phyloP scores from a whole-genome alignment of 2,329 filamentous ascomycete species.

The Teratosphaeria destructans region DNA sequence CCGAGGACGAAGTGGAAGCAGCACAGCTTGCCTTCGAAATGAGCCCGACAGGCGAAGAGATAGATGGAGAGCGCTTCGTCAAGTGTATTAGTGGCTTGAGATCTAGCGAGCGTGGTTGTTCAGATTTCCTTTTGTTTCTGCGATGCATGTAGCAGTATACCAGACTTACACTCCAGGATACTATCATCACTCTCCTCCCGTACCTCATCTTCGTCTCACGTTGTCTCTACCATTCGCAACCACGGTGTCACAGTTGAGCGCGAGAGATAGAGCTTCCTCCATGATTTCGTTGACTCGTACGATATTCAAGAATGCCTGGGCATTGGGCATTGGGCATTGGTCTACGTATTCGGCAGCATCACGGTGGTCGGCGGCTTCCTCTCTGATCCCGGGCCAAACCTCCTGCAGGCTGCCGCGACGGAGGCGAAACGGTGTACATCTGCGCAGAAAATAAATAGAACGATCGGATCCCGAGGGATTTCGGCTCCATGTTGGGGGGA shows the following conservation, averaged over 20 bases:
- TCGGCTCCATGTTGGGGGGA: not conserved
- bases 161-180: not conserved
- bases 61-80: not conserved
- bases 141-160: not conserved
- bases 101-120: not conserved
- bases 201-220: not conserved
- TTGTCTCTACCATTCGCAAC: not conserved
- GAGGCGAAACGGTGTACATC: not conserved
- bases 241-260: not conserved
- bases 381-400: not conserved
- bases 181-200: not conserved
- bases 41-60: not conserved
- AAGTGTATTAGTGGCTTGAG: conserved; percentile 3
- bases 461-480: not conserved
- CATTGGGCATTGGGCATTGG: not conserved
- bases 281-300: not conserved
- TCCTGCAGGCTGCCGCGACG: too few species aligned
- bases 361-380: not conserved
- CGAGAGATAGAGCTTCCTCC: not conserved
- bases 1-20: conserved; percentile 4
- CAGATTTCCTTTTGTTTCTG: not conserved
- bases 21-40: conserved; percentile 2
- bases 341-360: not conserved
- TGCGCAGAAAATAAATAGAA: not conserved
- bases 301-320: not conserved